Base-by-base conservation (phyloP, 2,329 filamentous ascomycete genomes). In the Rutstroemia sp. region DNA sequence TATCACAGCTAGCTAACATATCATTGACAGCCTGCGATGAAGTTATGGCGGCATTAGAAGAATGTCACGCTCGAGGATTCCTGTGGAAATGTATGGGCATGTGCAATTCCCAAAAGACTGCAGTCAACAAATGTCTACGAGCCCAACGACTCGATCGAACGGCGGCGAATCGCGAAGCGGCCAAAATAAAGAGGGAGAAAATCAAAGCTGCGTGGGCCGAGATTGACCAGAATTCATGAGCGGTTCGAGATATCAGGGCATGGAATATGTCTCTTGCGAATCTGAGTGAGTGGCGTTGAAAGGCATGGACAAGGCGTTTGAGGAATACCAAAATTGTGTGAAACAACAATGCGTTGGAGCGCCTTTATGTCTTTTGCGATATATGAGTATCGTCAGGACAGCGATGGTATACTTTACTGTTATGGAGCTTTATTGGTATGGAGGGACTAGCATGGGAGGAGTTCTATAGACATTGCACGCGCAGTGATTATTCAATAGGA, bases 31-130 rank as follows among this genome's bases (percentile, higher is more conserved):
- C 87, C 68, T 99, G 94, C 80, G 89, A 92, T 73, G 91, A 95
- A 65, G 83, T 99, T 71, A 96, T 97, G 84, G 86, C 79, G 51
- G 88, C 89, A 48, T 89, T 99, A 64, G 94, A 97, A 68, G 90
- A 96, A 76, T 99, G 94, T 76, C 94, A 99, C 70, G 88, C 89
- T 34, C 82, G 81, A 58, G 94, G 94, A 54, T 99, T 99, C 74
- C 74, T 99, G 57, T 92, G 88, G 82, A 96, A 96, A 73, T 85
- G 89, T 1, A 76, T 89, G 60, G 94, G 94, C 56, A 89, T 88
- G 77, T 99, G 94, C 81, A 97, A 90, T 72, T 81, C 86, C 42
- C 81, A 87, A 60, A 99, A 99, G 73, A 78, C 83, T 44, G 78
- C 89, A 57, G 88, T 99, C 65, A 94, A 89, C 73, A 80, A 83